Evolutionary conservation across 208 protist species (phyloP).

Genomic region (Trypanosomatidae sp.): DNA sequence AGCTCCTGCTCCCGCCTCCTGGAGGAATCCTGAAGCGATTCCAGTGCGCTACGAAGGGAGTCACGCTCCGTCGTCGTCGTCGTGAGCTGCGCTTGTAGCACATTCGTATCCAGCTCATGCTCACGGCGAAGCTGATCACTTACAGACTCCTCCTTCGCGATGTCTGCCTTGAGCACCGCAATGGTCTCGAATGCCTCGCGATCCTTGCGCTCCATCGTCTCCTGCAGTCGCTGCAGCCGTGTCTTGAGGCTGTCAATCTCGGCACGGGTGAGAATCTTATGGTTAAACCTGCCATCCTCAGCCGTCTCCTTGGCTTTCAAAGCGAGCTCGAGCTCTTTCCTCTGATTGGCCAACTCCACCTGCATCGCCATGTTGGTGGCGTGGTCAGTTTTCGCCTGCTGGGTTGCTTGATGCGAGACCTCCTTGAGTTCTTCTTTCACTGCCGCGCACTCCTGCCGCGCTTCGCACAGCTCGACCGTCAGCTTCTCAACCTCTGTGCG

Average conservation of each 20-base stretch:
- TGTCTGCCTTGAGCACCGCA: constrained; percentile 57
- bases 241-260: constrained; percentile 81
- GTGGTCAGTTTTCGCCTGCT: constrained; percentile 82
- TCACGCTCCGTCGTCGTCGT: constrained; percentile 23
- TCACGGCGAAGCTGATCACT: constrained; percentile 27
- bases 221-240: constrained; percentile 75
- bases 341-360: constrained; percentile 68
- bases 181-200: constrained; percentile 76
- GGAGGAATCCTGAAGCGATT: constrained; percentile 36
- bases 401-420: constrained; percentile 32
- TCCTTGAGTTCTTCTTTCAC: constrained; percentile 40
- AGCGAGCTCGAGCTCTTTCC: constrained; percentile 54
- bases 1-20: constrained; percentile 40
- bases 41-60: constrained; percentile 18
- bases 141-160: constrained; percentile 41
- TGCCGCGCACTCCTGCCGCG: constrained; percentile 32
- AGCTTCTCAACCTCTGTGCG: constrained; percentile 68
- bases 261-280: constrained; percentile 59
- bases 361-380: constrained; percentile 71
- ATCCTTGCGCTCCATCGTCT: constrained; percentile 74
- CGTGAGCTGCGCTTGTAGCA: constrained; percentile 32
- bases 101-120: constrained; percentile 24
- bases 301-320: constrained; percentile 45
- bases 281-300: constrained; percentile 63
- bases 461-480: constrained; percentile 27